Base-by-base conservation (phyloP, 306 rosid species). In the Prunus mongolica region DNA sequence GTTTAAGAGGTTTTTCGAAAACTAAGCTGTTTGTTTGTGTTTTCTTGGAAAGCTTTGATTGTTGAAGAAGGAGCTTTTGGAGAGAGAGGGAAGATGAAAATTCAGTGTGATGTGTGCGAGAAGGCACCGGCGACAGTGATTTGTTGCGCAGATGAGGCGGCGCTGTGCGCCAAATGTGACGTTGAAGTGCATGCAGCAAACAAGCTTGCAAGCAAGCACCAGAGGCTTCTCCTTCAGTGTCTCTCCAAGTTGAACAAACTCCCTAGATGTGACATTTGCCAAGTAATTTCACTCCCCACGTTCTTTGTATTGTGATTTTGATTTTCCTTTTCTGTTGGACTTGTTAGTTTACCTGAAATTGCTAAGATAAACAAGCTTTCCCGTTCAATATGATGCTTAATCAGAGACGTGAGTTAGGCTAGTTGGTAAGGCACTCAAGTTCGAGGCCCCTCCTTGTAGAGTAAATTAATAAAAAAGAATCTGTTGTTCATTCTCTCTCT, bases 81-180 rank as follows among this genome's bases (percentile, higher is more conserved):
- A 12, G 19, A 22, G 44, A 38, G 5, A 49, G 14, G 16, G 18
- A 49, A 80, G 65, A 93, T 93, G 99, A 95, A 89, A 73, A 92
- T 95, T 50, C 99, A 90, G 96, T 95, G 99, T 71, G 99, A 95
- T 87, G 97, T 89, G 74, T 95, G 99, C 69, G 99, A 95, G 92
- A 92, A 86, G 77, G 91, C 95, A 34, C 99, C 96, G 6, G 97
- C 99, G 27, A 88, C 96, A 1, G 89, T 95, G 82, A 95, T 95
- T 44, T 95, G 99, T 78, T 95, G 99, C 63, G 97, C 99, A 0
- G 99, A 95, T 74, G 99, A 95, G 79, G 99, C 99, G 8, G 97
- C 97, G 28, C 87, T 95, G 60, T 95, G 99, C 64, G 91, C 93
- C 14, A 90, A 85, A 82, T 95, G 99, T 32, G 99, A 95, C 44